Conservation (phyloP, 2,329 filamentous ascomycete genomes). For the Aspergillus chevalieri region DNA sequence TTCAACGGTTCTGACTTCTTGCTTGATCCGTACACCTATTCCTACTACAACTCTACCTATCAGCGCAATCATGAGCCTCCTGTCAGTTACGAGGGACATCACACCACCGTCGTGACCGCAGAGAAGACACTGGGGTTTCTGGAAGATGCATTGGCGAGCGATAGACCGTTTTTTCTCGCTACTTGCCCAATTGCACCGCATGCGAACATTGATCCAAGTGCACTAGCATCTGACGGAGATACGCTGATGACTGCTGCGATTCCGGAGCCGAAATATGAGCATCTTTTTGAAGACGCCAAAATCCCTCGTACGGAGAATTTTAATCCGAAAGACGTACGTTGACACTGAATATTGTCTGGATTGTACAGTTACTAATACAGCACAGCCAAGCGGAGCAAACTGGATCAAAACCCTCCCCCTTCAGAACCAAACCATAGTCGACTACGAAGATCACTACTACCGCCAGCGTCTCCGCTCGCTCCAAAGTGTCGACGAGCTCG, state of each 20-base stretch:
- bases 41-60: slow-evolving; percentile 58
- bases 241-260: slow-evolving; percentile 42
- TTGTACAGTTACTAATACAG: neutral
- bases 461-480: slow-evolving; percentile 43
- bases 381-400: slow-evolving; percentile 32
- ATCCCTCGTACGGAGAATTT: slow-evolving; percentile 59
- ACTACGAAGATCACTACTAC: slow-evolving; percentile 47
- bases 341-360: no score
- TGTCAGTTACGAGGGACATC: slow-evolving; percentile 47
- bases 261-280: slow-evolving; percentile 52
- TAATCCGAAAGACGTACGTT: slow-evolving; percentile 52
- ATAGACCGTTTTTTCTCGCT: slow-evolving; percentile 58
- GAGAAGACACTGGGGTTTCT: slow-evolving; percentile 53
- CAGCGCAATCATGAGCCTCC: slow-evolving; percentile 52
- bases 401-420: slow-evolving; percentile 38
- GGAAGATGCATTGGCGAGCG: slow-evolving; percentile 47
- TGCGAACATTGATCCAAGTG: slow-evolving; percentile 41
- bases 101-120: slow-evolving; percentile 54
- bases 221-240: neutral
- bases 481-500: slow-evolving; percentile 48
- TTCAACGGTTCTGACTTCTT: slow-evolving; percentile 36
- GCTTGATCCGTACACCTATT: slow-evolving; percentile 48
- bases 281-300: slow-evolving; percentile 52
- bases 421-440: slow-evolving; percentile 39
- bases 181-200: slow-evolving; percentile 61